A percentile compares a stretch with the other conserved stretches of the same genome.
phyloP scores from a whole-genome alignment of 345 rosid genomes.

The Populus ilicifolia region DNA sequence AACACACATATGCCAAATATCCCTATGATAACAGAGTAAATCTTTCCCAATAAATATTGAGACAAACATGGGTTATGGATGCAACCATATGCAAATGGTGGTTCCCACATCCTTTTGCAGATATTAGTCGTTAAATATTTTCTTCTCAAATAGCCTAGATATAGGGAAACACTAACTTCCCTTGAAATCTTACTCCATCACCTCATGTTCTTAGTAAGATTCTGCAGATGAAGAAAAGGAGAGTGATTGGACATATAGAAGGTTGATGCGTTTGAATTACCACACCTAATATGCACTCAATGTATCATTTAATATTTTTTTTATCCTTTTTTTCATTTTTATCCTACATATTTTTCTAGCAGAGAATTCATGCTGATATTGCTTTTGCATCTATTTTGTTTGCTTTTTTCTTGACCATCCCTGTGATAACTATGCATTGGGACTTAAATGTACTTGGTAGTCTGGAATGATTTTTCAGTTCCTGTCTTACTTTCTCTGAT shows the following conservation, averaged over 20 bases:
- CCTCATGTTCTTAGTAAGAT: no score
- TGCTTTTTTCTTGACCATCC: not conserved
- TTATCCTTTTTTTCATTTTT: no score
- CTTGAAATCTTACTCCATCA: no score
- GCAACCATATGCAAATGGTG: not conserved
- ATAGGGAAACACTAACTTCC: not conserved
- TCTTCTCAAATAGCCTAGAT: not conserved
- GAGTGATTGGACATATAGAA: no score
- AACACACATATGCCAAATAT: not conserved
- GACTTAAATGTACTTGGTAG: not conserved
- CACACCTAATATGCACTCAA: no score
- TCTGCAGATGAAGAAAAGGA: no score
- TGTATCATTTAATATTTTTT: no score
- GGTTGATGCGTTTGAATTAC: no score
- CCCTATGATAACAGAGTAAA: not conserved
- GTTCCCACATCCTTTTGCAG: not conserved
- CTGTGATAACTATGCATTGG: not conserved
- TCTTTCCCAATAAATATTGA: not conserved
- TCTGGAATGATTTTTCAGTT: not conserved
- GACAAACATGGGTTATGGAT: not conserved
- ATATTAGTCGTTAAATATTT: not conserved
- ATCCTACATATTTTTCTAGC: no score
- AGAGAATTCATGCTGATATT: no score
- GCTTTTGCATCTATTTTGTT: no score
- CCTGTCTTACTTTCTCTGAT: no score